Conservation (phyloP, 441 rosid genomes). For the Euphorbia celastroides region DNA sequence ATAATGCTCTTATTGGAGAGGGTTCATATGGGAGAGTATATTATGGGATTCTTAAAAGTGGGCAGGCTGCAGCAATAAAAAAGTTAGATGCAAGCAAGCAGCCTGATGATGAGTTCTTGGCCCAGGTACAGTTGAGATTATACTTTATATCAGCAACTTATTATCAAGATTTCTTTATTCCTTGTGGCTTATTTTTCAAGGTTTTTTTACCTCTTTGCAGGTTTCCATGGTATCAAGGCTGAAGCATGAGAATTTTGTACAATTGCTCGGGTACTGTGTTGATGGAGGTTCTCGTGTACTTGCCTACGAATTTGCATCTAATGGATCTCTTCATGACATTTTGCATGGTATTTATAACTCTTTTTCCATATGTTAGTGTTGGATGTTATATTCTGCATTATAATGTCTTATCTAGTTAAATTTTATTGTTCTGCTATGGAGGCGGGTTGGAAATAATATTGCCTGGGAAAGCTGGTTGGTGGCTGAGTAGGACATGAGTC, state of each 20-base stretch:
- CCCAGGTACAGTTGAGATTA: slow-evolving; percentile 17
- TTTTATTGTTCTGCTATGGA: too few species aligned
- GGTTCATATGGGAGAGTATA: slow-evolving; percentile 95
- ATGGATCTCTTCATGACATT: slow-evolving; percentile 87
- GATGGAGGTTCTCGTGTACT: slow-evolving; percentile 65
- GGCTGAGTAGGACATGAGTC: too few species aligned
- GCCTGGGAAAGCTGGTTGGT: too few species aligned
- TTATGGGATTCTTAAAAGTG: slow-evolving; percentile 42
- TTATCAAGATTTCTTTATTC: neutral
- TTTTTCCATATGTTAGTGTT: too few species aligned
- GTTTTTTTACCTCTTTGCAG: slow-evolving; percentile 29
- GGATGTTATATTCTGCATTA: too few species aligned
- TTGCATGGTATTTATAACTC: slow-evolving; percentile 53
- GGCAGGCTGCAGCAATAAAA: slow-evolving; percentile 65
- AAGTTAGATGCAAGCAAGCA: slow-evolving; percentile 78
- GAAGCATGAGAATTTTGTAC: slow-evolving; percentile 74
- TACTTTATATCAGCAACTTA: neutral
- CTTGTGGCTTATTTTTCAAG: slow-evolving; percentile 15
- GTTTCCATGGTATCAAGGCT: slow-evolving; percentile 74
- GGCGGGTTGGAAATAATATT: too few species aligned
- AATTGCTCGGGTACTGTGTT: slow-evolving; percentile 71
- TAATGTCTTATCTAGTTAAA: too few species aligned
- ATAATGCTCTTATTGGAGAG: slow-evolving; percentile 80
- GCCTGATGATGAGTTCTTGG: slow-evolving; percentile 63
- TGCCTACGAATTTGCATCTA: slow-evolving; percentile 62